Conservation (phyloP, 106 monocot species). For the Posidonia australis region DNA sequence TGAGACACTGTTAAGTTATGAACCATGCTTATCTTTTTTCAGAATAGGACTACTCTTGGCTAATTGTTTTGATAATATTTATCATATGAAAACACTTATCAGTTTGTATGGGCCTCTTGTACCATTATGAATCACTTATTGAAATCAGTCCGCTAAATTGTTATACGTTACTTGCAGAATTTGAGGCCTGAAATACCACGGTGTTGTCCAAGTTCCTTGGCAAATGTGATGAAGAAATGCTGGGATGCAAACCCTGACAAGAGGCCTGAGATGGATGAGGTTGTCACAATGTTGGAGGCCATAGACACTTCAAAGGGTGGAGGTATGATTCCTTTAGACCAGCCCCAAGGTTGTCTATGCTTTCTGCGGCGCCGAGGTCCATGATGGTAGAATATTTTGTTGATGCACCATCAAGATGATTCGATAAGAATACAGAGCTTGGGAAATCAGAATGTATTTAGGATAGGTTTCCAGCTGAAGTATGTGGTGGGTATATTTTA, state of each 20-base stretch:
- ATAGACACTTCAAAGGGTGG: conserved; percentile 29
- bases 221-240: conserved; percentile 30
- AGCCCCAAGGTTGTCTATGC: conserved; percentile 10
- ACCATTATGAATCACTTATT: too few relatives aligned
- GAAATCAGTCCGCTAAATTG: not conserved
- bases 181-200: conserved; percentile 25
- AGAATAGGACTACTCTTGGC: too few relatives aligned
- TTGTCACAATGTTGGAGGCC: conserved; percentile 21
- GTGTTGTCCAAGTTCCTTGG: conserved; percentile 24
- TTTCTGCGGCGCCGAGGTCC: conserved; percentile 17
- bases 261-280: conserved; percentile 26
- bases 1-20: too few relatives aligned
- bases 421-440: not conserved
- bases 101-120: too few relatives aligned
- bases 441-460: conserved; percentile 8
- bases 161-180: conserved; percentile 2
- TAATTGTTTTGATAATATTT: too few relatives aligned
- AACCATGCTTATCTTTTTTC: too few relatives aligned
- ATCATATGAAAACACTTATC: too few relatives aligned
- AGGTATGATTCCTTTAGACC: conserved; percentile 22
- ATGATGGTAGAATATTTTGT: not conserved
- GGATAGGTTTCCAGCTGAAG: conserved; percentile 4
- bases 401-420: not conserved
- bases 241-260: conserved; percentile 28
- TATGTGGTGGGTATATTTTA: not conserved